Conservation (phyloP, 106 monocot genomes). For the Dendrobium nobile region DNA sequence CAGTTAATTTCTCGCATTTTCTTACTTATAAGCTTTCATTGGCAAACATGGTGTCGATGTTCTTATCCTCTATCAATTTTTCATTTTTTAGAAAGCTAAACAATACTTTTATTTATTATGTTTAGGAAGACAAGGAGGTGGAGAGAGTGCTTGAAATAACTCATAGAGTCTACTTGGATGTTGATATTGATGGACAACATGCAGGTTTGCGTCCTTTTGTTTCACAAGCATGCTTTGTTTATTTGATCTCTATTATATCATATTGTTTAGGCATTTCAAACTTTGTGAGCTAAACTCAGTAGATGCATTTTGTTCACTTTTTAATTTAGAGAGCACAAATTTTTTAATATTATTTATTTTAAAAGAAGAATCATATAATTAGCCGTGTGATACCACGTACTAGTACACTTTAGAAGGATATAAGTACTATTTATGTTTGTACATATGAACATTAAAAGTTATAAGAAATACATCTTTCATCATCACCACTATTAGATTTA, state of each 20-base stretch:
- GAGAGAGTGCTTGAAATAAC: conserved; percentile 66
- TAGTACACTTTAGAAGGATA: too few relatives aligned
- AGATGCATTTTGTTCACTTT: neutral
- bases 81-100: neutral
- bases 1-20: neutral
- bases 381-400: too few relatives aligned
- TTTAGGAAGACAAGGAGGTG: conserved; percentile 35
- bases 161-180: conserved; percentile 80
- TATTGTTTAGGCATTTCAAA: neutral
- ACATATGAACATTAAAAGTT: neutral
- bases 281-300: neutral
- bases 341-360: neutral
- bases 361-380: too few relatives aligned
- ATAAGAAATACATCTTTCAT: neutral
- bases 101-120: conserved; percentile 11
- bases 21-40: neutral
- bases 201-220: conserved; percentile 33
- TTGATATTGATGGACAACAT: conserved; percentile 69
- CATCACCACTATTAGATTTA: neutral
- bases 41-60: neutral
- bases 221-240: neutral
- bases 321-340: neutral
- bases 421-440: too few relatives aligned
- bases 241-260: neutral
- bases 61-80: neutral